Conservation (phyloP, 177 flowering plant genomes). For the Vitis hybrid region DNA sequence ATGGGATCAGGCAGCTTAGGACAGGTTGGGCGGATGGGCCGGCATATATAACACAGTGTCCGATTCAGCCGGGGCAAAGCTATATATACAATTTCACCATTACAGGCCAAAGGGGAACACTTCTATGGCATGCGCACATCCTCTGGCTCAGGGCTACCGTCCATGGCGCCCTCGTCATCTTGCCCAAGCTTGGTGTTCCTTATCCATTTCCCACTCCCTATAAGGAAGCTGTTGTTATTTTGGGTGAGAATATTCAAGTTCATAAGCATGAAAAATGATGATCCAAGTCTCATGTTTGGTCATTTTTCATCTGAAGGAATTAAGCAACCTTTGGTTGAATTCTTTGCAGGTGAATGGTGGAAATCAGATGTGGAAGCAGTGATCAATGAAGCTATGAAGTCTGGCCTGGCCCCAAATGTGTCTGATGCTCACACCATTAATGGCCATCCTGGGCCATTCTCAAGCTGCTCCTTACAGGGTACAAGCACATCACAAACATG, state of each 20-base stretch:
- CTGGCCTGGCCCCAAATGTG: slow-evolving; percentile 54
- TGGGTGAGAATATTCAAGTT: slow-evolving; percentile 16
- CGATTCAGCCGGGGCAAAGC: slow-evolving; percentile 27
- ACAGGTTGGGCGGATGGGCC: slow-evolving; percentile 44
- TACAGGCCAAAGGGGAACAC: slow-evolving; percentile 33
- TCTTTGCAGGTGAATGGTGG: slow-evolving; percentile 61
- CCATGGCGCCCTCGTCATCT: slow-evolving; percentile 33
- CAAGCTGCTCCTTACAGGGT: slow-evolving; percentile 40
- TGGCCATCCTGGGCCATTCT: slow-evolving; percentile 45
- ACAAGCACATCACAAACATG: neutral
- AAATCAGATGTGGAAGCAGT: slow-evolving; percentile 56
- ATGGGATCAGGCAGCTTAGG: slow-evolving; percentile 24
- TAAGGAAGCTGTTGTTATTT: slow-evolving; percentile 17
- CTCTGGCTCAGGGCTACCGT: slow-evolving; percentile 36
- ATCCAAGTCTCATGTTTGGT: too few relatives aligned
- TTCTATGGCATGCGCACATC: slow-evolving; percentile 36
- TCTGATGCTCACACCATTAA: slow-evolving; percentile 70
- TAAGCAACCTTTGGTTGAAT: too few relatives aligned
- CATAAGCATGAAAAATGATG: too few relatives aligned
- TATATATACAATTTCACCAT: slow-evolving; percentile 33
- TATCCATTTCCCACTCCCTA: slow-evolving; percentile 37
- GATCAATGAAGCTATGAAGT: slow-evolving; percentile 38
- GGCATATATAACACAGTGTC: slow-evolving; percentile 38
- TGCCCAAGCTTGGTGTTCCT: slow-evolving; percentile 36
- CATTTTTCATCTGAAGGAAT: too few relatives aligned